Base-by-base conservation (phyloP, 164 flowering plant species). In the Berberis vulgaris region DNA sequence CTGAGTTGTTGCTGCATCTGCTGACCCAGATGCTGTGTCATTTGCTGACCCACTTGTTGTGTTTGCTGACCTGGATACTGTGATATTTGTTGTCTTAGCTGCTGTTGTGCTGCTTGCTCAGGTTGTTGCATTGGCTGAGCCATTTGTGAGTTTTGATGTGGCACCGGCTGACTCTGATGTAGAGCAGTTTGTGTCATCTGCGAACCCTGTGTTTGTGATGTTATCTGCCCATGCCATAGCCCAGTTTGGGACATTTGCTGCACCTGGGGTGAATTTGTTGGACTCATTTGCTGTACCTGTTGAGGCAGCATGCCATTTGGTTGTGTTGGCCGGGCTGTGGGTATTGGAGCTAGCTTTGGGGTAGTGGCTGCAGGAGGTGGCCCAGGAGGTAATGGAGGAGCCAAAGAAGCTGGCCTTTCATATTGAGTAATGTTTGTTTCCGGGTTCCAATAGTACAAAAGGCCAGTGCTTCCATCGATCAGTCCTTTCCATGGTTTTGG, bases 321-420 rank as follows among this genome's bases (percentile, higher is more conserved):
- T 60, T 75, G 85, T 54, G 41, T 7, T 1, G 78, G 61, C 57
- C 74, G 80, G 5, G 76, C 60, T 53, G 59, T 74, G 41, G 85
- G 87, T 7, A 77, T 52, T 3, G 82, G 75, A 60, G 88, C 80
- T 69, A 81, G 61, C 69, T 75, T 81, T n/a, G 87, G 81, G 26
- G 26, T 26, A 26, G 26, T 26, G 26, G 26, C 0, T 7, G 79
- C 75, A 62, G 80, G 49, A 68, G 64, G 88, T 61, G 72, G 52
- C 1, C 44, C 60, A 57, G 59, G 41, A 13, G 41, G 8, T 74
- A 82, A 57, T 0, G 80, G 80, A 6, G 65, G 67, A 5, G 52
- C 67, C 56, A 60, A 26, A 4, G 61, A 2, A 9, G 61, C 60
- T 42, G 76, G 76, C 58, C 61, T 69, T 41, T 65, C 73, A 57